phyloP scores from a whole-genome alignment of 106 monocot genomes.

The Dendrobium officinale region DNA sequence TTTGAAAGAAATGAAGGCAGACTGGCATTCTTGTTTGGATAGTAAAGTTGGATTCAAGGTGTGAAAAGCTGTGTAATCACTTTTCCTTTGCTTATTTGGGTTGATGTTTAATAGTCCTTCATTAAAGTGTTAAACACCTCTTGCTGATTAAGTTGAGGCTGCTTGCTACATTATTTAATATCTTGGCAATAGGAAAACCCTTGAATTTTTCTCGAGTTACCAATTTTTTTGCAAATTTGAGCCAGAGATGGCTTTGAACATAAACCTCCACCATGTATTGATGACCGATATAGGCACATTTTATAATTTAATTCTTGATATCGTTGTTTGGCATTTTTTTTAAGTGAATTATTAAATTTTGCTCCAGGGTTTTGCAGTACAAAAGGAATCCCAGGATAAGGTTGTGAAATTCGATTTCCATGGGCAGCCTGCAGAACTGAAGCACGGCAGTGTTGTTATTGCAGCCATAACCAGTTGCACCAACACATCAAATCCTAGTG shows the following conservation, averaged over 20 bases:
- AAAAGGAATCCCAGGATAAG: constrained; percentile 52
- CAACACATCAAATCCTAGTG: constrained; percentile 76
- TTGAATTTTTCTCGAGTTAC: not conserved
- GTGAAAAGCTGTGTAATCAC: not conserved
- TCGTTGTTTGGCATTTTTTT: not conserved
- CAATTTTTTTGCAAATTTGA: not conserved
- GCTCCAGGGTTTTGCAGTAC: constrained; percentile 61
- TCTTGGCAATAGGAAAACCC: not conserved
- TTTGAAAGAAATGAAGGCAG: constrained; percentile 67
- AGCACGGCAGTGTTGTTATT: constrained; percentile 64
- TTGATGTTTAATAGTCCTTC: not conserved
- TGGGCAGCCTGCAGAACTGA: constrained; percentile 45
- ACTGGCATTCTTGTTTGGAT: constrained; percentile 72
- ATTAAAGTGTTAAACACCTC: not conserved
- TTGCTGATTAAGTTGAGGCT: not conserved
- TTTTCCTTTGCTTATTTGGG: not conserved
- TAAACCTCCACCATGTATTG: not conserved
- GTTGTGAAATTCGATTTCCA: constrained; percentile 56
- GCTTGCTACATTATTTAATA: not conserved
- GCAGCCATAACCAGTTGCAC: constrained; percentile 80
- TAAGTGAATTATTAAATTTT: not conserved
- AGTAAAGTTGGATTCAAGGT: constrained; percentile 81
- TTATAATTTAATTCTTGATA: not conserved
- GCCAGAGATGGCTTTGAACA: not conserved
- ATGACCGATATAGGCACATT: not conserved